phyloP scores from a whole-genome alignment of 208 protist species.

The Wallacemonas sp. region DNA sequence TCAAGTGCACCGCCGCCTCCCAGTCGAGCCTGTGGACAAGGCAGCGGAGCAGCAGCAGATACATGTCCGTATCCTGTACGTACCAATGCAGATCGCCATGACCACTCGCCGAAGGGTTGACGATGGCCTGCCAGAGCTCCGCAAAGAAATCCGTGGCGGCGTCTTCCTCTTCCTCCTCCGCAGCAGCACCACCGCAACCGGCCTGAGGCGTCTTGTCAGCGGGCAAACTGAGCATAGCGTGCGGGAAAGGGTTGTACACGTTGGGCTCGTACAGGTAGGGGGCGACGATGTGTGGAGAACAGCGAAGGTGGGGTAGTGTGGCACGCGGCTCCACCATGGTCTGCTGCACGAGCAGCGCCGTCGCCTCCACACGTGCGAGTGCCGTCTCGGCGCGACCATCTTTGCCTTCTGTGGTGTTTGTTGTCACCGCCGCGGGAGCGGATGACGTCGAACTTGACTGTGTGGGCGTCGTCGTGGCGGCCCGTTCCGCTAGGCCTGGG shows the following conservation, averaged over 20 bases:
- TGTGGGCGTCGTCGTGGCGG: not conserved
- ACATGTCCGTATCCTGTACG: constrained; percentile 84
- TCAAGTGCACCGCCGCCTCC: constrained; percentile 83
- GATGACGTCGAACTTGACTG: too few species aligned
- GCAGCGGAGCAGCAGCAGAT: constrained; percentile 70
- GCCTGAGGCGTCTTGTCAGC: constrained; percentile 14
- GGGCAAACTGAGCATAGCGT: constrained; percentile 30
- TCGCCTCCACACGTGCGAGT: not conserved
- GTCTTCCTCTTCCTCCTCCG: not conserved
- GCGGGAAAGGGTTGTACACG: constrained; percentile 86
- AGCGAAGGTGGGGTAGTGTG: constrained; percentile 66
- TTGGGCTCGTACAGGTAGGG: constrained; percentile 73
- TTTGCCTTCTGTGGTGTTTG: too few species aligned
- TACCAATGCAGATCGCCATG: constrained; percentile 66
- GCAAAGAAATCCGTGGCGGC: constrained; percentile 81
- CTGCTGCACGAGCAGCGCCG: constrained; percentile 20
- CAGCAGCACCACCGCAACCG: too few species aligned
- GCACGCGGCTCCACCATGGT: constrained; percentile 35
- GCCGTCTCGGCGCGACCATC: not conserved
- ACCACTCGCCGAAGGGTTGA: constrained; percentile 62
- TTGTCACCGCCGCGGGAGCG: too few species aligned
- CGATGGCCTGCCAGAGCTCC: constrained; percentile 70
- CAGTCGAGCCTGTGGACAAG: constrained; percentile 86
- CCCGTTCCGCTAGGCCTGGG: not conserved
- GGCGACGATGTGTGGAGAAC: constrained; percentile 48